Percentiles rank a stretch among this genome's conserved stretches.
These are phyloP conservation scores for Canna indica DNA, from an alignment of 176 grass and related monocot species.

Conservation along the genomic window DNA sequence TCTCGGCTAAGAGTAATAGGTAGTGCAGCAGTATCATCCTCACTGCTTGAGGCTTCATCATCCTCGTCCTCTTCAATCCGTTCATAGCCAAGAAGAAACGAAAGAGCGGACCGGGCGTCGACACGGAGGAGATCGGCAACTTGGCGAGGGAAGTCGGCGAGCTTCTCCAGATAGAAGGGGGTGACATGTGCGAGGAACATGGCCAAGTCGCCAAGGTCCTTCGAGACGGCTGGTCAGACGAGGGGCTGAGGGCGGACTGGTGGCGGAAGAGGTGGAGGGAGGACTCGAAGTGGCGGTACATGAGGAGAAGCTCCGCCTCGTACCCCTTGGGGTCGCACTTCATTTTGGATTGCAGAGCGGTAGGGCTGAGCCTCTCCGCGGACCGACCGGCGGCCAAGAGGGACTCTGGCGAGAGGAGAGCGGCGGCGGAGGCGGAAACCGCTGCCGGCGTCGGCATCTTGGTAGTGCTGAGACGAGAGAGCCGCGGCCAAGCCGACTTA, in stretches of 20 bases:
- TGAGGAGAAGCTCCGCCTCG: conserved; percentile 62
- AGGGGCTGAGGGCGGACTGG: conserved; percentile 53
- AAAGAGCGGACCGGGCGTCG: conserved; percentile 54
- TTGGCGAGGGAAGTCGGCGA: conserved; percentile 46
- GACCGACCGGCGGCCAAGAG: conserved; percentile 27
- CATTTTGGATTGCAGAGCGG: conserved; percentile 78
- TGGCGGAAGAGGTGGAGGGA: conserved; percentile 66
- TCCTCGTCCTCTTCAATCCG: conserved; percentile 59
- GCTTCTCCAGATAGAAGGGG: conserved; percentile 72
- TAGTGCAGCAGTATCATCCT: conserved; percentile 52
- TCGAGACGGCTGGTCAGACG: conserved; percentile 45
- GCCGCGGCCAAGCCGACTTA: not conserved
- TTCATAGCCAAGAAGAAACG: conserved; percentile 93
- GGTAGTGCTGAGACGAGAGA: not conserved
- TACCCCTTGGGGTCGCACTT: conserved; percentile 86
- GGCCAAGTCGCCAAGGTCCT: conserved; percentile 78
- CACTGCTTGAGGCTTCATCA: conserved; percentile 66
- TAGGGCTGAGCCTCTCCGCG: conserved; percentile 49
- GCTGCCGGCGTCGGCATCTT: conserved; percentile 34
- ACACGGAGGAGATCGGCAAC: conserved; percentile 50
- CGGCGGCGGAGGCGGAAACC: conserved; percentile 18
- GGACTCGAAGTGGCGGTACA: conserved; percentile 77
- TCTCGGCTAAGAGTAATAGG: conserved; percentile 67
- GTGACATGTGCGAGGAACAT: conserved; percentile 78
- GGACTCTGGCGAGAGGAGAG: conserved; percentile 62